These are phyloP conservation scores for Rutstroemia sp. DNA, from an alignment of 2,329 filamentous ascomycete genomes.

Conservation along the genomic window DNA sequence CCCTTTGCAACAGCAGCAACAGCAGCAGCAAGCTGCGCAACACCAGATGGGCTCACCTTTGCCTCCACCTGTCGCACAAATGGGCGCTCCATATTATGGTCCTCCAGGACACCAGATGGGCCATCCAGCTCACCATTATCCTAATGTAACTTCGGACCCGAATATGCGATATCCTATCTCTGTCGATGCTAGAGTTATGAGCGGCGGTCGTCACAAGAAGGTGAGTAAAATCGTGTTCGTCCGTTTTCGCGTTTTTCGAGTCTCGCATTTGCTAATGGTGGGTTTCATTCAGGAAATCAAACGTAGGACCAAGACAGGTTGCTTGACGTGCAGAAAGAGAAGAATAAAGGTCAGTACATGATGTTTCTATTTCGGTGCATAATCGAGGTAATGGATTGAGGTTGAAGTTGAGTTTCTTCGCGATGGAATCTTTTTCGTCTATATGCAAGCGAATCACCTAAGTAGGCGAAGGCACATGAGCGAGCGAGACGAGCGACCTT, in stretches of 20 bases:
- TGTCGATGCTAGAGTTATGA: slow-evolving; percentile 46
- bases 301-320: slow-evolving; percentile 67
- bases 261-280: slow-evolving; percentile 21
- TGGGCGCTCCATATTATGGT: slow-evolving; percentile 41
- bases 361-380: slow-evolving; percentile 15
- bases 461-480: slow-evolving; percentile 31
- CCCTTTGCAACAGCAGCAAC: slow-evolving; percentile 30
- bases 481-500: slow-evolving; percentile 15
- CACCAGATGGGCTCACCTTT: slow-evolving; percentile 44
- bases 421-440: slow-evolving; percentile 30
- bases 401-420: slow-evolving; percentile 24
- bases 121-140: slow-evolving; percentile 40
- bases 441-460: slow-evolving; percentile 31
- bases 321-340: slow-evolving; percentile 55
- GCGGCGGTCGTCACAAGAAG: slow-evolving; percentile 53
- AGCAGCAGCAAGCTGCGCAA: slow-evolving; percentile 19
- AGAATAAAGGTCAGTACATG: slow-evolving; percentile 60
- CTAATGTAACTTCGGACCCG: slow-evolving; percentile 38
- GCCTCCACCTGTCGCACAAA: slow-evolving; percentile 44
- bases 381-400: slow-evolving; percentile 15
- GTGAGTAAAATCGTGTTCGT: slow-evolving; percentile 15
- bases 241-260: slow-evolving; percentile 3
- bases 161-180: slow-evolving; percentile 49
- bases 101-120: slow-evolving; percentile 30
- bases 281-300: slow-evolving; percentile 54